Conservation (phyloP, 1,139 yeast genomes). For the Pichiaceae sp. region DNA sequence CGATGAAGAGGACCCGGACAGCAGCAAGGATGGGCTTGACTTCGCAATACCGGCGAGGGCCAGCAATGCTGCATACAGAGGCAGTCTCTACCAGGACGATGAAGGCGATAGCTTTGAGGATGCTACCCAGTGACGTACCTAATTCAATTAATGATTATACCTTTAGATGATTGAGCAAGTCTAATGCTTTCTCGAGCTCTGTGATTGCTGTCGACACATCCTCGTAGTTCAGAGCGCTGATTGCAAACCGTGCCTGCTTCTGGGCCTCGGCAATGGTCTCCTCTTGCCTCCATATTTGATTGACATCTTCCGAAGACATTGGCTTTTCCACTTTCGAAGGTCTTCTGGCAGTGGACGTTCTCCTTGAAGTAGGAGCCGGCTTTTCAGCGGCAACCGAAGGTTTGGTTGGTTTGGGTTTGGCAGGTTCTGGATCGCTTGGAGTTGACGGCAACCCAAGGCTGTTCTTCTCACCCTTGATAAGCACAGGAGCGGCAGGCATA, state of each 20-base stretch:
- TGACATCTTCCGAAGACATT: slow-evolving; percentile 35
- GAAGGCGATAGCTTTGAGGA: slow-evolving; percentile 1
- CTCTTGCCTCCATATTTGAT: slow-evolving; percentile 44
- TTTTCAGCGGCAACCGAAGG: background rate
- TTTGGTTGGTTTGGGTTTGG: background rate
- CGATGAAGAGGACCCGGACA: background rate
- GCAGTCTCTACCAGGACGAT: background rate
- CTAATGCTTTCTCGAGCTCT: slow-evolving; percentile 64
- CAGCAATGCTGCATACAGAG: background rate
- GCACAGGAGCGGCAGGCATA: slow-evolving; percentile 21
- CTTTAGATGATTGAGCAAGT: slow-evolving; percentile 22
- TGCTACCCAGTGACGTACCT: no score
- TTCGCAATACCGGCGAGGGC: background rate
- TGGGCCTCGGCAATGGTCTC: slow-evolving; percentile 65
- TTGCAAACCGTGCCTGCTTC: slow-evolving; percentile 83
- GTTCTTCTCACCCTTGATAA: slow-evolving; percentile 23
- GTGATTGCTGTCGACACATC: slow-evolving; percentile 73
- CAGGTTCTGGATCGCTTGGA: slow-evolving; percentile 6
- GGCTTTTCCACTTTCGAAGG: background rate
- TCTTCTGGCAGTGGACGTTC: background rate
- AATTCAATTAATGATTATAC: background rate
- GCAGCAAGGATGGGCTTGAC: background rate
- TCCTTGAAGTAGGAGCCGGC: background rate
- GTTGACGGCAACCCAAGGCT: slow-evolving; percentile 19
- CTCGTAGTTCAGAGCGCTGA: slow-evolving; percentile 89